Evolutionary conservation across 2,329 filamentous ascomycete species (phyloP), one percentile per base, ranked within the genome.

Genomic region (Fusarium continuum): DNA sequence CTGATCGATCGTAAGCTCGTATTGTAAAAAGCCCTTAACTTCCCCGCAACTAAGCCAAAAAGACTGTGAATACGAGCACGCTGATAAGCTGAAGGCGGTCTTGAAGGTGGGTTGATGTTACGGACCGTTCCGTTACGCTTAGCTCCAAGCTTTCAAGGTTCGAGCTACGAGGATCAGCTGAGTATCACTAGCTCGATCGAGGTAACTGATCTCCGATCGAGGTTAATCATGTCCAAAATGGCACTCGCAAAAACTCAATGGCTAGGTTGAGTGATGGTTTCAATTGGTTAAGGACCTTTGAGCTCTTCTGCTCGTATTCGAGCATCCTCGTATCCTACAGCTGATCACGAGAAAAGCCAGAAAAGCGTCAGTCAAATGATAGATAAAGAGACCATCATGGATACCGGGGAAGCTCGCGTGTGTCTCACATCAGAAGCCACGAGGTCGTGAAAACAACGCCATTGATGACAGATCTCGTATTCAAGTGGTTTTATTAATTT

Each of bases 261-360:
- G 46, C 17, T 26, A 19, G 26, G n/a, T 0, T 1, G 16, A 19
- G 3, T 4, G 16, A 0, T 11, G 28, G n/a, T n/a, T 23, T 17
- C 9, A n/a, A 49, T 49, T 49, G 46, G 46, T 4, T n/a, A 29
- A 14, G 8, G 14, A 2, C 3, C 6, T 13, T 22, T 14, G 16
- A 29, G 11, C 19, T 19, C 11, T 32, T 25, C 26, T 19, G 13
- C 28, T 44, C 46, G 26, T 49, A 10, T 25, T 17, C 19, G 14
- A 44, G n/a, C 8, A n/a, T 6, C 17, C 46, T 44, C 46, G 46
- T 49, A 49, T 49, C 25, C 19, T 44, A 31, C 43, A 45, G n/a
- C 10, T 45, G 41, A 44, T 44, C 20, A 25, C 14, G 10, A 26
- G 5, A 10, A 7, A 26, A 6, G 16, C 14, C 9, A 16, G n/a